Percentiles rank a stretch among this genome's conserved stretches.
Conservation (phyloP, 352 stramenopile genomes). For the Pilasporangium apinafurcum region DNA sequence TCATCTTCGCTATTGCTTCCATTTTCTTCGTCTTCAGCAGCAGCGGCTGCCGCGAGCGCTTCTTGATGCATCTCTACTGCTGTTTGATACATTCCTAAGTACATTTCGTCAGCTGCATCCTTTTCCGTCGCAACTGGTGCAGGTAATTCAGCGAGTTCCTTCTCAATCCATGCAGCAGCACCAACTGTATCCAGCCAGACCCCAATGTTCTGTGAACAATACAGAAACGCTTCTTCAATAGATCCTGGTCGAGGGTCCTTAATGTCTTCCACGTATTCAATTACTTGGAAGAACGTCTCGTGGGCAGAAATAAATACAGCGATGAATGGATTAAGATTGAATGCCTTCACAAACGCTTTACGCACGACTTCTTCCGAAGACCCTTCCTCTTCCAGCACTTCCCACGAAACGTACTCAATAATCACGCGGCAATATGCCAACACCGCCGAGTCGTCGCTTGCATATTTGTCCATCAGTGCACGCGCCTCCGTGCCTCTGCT, state of each 20-base stretch:
- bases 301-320: slow-evolving; percentile 73
- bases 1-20: slow-evolving; percentile 28
- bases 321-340: slow-evolving; percentile 77
- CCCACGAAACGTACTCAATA: slow-evolving; percentile 85
- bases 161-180: slow-evolving; percentile 74
- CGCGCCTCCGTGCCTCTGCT: slow-evolving; percentile 65
- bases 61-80: slow-evolving; percentile 86
- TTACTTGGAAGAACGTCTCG: slow-evolving; percentile 72
- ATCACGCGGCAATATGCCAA: slow-evolving; percentile 81
- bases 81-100: slow-evolving; percentile 83
- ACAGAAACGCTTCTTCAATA: slow-evolving; percentile 82
- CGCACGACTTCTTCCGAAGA: slow-evolving; percentile 76
- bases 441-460: slow-evolving; percentile 44
- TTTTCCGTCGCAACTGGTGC: slow-evolving; percentile 42
- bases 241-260: slow-evolving; percentile 55
- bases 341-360: slow-evolving; percentile 60
- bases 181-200: slow-evolving; percentile 84
- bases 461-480: slow-evolving; percentile 58
- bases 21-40: slow-evolving; percentile 10
- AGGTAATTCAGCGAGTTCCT: slow-evolving; percentile 56
- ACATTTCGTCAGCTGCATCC: slow-evolving; percentile 72
- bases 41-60: slow-evolving; percentile 24
- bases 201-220: slow-evolving; percentile 72
- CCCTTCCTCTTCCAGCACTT: slow-evolving; percentile 76
- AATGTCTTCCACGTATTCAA: slow-evolving; percentile 85